Evolutionary conservation across 768 basidiomycete species (phyloP).

Genomic region (Clitopilus hobsonii): DNA sequence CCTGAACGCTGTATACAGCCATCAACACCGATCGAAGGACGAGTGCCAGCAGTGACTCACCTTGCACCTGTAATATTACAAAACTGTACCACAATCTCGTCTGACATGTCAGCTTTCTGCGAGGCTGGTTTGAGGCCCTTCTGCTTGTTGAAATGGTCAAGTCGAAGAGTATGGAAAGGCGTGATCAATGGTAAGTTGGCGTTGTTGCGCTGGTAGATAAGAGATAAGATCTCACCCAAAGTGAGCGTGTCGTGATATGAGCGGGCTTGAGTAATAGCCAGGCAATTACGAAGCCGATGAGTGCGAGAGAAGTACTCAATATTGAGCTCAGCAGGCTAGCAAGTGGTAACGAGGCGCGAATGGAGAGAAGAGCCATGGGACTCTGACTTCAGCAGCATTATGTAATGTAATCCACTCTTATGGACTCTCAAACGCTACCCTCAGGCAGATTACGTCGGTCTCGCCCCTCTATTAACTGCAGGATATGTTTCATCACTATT

Average conservation of each 20-base stretch:
- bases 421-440: background rate
- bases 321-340: background rate
- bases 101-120: constrained; percentile 35
- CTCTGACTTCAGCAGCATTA: background rate
- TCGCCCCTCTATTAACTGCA: too few species aligned
- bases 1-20: constrained; percentile 38
- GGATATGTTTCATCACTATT: too few species aligned
- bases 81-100: constrained; percentile 54
- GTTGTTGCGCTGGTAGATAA: background rate
- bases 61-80: constrained; percentile 63
- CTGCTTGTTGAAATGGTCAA: background rate
- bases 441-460: too few species aligned
- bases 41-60: constrained; percentile 53
- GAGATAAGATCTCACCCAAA: background rate
- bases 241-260: background rate
- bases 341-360: background rate
- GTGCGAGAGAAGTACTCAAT: background rate
- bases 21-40: constrained; percentile 20
- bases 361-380: background rate
- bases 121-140: background rate
- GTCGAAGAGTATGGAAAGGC: constrained; percentile 2
- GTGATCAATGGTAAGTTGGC: constrained; percentile 8
- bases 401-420: background rate
- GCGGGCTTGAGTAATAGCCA: background rate
- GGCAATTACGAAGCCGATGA: background rate